phyloP scores from a whole-genome alignment of 768 basidiomycete genomes.

The Tremella mesenterica region DNA sequence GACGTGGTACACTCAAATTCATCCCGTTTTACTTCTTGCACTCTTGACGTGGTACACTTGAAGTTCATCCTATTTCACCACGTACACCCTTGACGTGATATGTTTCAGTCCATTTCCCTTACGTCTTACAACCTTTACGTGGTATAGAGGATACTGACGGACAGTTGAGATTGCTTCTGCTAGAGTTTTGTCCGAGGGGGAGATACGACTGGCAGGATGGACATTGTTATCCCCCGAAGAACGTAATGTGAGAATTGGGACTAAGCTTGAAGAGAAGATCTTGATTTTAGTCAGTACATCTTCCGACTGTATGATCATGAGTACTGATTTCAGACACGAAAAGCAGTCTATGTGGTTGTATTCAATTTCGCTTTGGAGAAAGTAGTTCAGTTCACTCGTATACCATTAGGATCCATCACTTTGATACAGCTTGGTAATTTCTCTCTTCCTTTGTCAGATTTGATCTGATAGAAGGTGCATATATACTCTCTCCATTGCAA shows the following conservation, averaged over 20 bases:
- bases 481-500: slow-evolving; percentile 87
- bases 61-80: too few relatives aligned
- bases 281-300: slow-evolving; percentile 61
- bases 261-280: slow-evolving; percentile 90
- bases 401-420: slow-evolving; percentile 73
- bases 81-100: too few relatives aligned
- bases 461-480: slow-evolving; percentile 57
- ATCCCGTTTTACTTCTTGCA: too few relatives aligned
- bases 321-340: slow-evolving; percentile 51
- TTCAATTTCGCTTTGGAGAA: slow-evolving; percentile 91
- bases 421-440: slow-evolving; percentile 65
- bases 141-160: background rate
- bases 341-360: slow-evolving; percentile 42
- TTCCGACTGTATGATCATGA: background rate
- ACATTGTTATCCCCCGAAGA: slow-evolving; percentile 79
- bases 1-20: too few relatives aligned
- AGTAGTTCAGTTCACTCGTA: slow-evolving; percentile 77
- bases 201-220: slow-evolving; percentile 76
- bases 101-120: too few relatives aligned
- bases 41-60: too few relatives aligned
- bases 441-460: background rate
- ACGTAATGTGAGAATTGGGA: slow-evolving; percentile 60
- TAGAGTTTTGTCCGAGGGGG: slow-evolving; percentile 64
- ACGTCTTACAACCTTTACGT: background rate
- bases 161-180: slow-evolving; percentile 70